These are phyloP conservation scores for Vigna trinervia DNA, from an alignment of 306 rosid species.

Conservation along the genomic window DNA sequence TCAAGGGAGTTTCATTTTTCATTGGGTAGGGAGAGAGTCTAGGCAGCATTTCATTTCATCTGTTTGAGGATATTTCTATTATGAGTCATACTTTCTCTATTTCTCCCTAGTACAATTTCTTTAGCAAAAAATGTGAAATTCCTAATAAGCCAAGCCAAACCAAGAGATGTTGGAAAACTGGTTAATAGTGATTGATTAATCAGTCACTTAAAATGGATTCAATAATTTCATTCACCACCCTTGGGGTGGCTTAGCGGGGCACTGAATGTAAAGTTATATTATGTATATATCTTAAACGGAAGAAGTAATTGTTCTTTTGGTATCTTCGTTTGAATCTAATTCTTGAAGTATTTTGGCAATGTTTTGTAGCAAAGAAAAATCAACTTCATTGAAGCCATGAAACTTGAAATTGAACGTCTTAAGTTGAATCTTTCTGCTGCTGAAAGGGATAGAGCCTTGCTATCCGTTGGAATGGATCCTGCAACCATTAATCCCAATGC, in stretches of 20 bases:
- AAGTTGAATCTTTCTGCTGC: slow-evolving; percentile 91
- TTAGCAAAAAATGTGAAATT: slow-evolving; percentile 7
- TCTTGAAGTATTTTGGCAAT: slow-evolving; percentile 34
- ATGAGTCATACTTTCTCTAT: slow-evolving; percentile 1
- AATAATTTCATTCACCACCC: slow-evolving; percentile 8
- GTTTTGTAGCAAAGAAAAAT: slow-evolving; percentile 70
- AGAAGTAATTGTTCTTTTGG: slow-evolving; percentile 18
- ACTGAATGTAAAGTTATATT: slow-evolving; percentile 23
- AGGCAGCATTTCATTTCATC: slow-evolving; percentile 1
- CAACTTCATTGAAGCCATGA: slow-evolving; percentile 80
- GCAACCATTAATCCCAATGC: slow-evolving; percentile 86
- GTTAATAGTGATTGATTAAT: slow-evolving; percentile 30
- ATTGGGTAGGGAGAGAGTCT: slow-evolving; percentile 1
- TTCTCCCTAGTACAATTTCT: slow-evolving; percentile 20
- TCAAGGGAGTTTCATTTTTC: slow-evolving; percentile 32
- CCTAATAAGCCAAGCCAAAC: slow-evolving; percentile 5
- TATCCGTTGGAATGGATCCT: slow-evolving; percentile 87
- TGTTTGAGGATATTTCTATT: slow-evolving; percentile 14
- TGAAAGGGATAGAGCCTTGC: slow-evolving; percentile 89
- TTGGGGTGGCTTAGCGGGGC: background rate
- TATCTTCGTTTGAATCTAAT: slow-evolving; percentile 32
- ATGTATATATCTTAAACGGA: slow-evolving; percentile 5
- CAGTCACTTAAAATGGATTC: slow-evolving; percentile 15
- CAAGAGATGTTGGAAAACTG: slow-evolving; percentile 36
- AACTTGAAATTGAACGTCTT: slow-evolving; percentile 97